Evolutionary conservation across 2,329 filamentous ascomycete genomes (phyloP), one percentile per base, ranked within the genome.

Genomic region (Cercospora sojina): DNA sequence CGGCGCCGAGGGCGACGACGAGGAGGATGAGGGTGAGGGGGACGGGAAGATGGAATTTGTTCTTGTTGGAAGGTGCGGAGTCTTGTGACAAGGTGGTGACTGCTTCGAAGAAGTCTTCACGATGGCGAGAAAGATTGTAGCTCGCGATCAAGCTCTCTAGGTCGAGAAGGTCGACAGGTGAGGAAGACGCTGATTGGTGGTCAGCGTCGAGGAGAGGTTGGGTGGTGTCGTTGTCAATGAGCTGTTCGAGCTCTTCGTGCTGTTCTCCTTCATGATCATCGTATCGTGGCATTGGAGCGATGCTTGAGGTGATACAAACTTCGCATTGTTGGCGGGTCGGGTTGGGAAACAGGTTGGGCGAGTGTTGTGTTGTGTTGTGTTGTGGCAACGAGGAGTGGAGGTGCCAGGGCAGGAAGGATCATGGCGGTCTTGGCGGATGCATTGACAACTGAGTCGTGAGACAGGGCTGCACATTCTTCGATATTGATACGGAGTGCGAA

Each of bases 51-150:
- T 41, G 35, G 16, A 41, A 41, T 41, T 41, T 41, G 35, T 41
- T 41, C 16, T 41, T 41, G 35, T 41, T 41, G 35, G 35, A n/a
- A 41, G 35, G 16, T 41, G 16, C 35, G 35, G 35, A 41, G 35
- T 41, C 16, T n/a, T 41, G 35, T 41, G 35, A n/a, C 35, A n/a
- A 41, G 2, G 35, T n/a, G 16, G 35, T 41, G 16, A n/a, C 16
- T 16, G 35, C 35, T n/a, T 41, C 35, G 35, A 41, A 41, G 35
- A 41, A 41, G 35, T 41, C 74, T 64, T 77, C 8, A 38, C 77
- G n/a, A 80, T 77, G 49, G 81, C 68, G 66, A 81, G 84, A 72
- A 83, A 86, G 0, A 85, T 75, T 23, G 38, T 55, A 13, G 25
- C 29, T 8, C 60, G 56, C 59, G 25, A 66, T 64, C 55, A 55